Conservation (phyloP, 176 grass and related monocot genomes). For the Areca catechu region DNA sequence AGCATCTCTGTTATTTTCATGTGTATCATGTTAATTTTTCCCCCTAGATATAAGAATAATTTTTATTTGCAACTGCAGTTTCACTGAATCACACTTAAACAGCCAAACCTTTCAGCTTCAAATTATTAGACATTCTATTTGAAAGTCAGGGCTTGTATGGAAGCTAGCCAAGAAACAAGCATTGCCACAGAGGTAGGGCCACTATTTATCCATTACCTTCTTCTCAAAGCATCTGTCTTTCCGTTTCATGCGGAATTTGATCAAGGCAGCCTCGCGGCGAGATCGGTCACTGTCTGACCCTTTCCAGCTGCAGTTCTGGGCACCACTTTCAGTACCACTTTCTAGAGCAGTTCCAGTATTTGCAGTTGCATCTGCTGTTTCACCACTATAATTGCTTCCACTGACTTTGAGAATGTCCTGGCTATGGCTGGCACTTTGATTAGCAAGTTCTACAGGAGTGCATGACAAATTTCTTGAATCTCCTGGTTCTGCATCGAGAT, state of each 20-base stretch:
- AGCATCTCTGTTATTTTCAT: no score
- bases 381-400: constrained; percentile 39
- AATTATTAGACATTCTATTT: no score
- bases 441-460: constrained; percentile 23
- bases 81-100: no score
- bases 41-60: no score
- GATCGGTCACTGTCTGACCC: constrained; percentile 30
- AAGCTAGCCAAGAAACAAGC: no score
- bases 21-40: no score
- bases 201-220: constrained; percentile 36
- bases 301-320: constrained; percentile 33
- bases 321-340: constrained; percentile 61
- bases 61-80: no score
- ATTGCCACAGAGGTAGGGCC: no score
- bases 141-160: no score
- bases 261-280: constrained; percentile 64
- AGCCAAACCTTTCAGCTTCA: no score
- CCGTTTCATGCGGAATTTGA: constrained; percentile 90
- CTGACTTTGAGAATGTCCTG: constrained; percentile 45
- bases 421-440: constrained; percentile 46
- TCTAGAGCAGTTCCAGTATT: constrained; percentile 34
- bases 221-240: constrained; percentile 99
- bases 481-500: constrained; percentile 24
- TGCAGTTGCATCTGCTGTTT: constrained; percentile 44
- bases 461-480: constrained; percentile 23